Conservation (phyloP, 352 stramenopile species). For the Globisporangium middletonii region DNA sequence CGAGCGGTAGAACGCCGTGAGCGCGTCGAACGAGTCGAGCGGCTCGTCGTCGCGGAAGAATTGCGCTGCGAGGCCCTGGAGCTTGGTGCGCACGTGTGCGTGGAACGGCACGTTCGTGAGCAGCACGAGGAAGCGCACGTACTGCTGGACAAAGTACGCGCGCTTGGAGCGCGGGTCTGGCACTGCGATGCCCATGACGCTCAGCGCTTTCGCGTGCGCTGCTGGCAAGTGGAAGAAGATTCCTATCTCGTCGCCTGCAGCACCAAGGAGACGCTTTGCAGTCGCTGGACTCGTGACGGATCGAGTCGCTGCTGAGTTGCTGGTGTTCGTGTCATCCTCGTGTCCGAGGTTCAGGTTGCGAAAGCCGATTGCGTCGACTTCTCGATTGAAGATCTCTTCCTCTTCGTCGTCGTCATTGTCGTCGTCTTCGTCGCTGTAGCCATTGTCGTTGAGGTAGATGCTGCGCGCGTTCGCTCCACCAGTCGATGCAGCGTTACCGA, state of each 20-base stretch:
- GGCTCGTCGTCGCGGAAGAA: conserved; percentile 29
- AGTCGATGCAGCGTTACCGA: conserved; percentile 5
- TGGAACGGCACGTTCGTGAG: conserved; percentile 42
- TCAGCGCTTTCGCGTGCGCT: conserved; percentile 10
- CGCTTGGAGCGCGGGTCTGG: conserved; percentile 27
- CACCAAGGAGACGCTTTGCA: neutral
- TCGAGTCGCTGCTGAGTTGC: neutral
- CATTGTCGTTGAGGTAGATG: conserved; percentile 15
- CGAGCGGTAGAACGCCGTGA: conserved; percentile 26
- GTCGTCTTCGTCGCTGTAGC: conserved; percentile 16
- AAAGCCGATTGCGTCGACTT: conserved; percentile 36
- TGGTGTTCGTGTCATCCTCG: neutral
- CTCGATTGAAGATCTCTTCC: conserved; percentile 71
- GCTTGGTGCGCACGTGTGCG: conserved; percentile 25
- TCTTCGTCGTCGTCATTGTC: conserved; percentile 42
- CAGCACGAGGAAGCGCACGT: conserved; percentile 45
- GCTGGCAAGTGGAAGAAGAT: conserved; percentile 48
- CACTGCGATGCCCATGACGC: conserved; percentile 43
- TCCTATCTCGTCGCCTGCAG: conserved; percentile 14
- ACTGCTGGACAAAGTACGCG: conserved; percentile 36
- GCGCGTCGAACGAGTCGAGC: conserved; percentile 13
- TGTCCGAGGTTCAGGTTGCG: conserved; percentile 17
- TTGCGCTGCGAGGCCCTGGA: conserved; percentile 20
- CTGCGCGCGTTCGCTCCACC: neutral
- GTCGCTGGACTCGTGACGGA: neutral